Evolutionary conservation across 371 early-diverging fungal species (phyloP).

Genomic region (Haplosporangium sp.): DNA sequence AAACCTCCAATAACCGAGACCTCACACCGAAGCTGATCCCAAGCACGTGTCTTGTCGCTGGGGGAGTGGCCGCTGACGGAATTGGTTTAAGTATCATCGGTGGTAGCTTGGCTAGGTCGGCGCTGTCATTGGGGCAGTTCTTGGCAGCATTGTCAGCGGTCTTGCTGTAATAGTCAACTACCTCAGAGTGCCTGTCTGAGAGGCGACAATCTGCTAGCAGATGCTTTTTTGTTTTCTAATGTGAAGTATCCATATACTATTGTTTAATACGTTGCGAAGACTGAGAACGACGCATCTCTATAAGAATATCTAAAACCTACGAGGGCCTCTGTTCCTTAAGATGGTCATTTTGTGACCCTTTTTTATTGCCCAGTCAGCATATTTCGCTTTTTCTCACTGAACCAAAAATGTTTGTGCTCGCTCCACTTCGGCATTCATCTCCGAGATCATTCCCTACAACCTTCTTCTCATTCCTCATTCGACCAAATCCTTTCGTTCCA

Average conservation of each 20-base stretch:
- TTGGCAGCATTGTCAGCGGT: constrained; percentile 26
- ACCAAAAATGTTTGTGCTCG: constrained; percentile 9
- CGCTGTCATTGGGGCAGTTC: constrained; percentile 14
- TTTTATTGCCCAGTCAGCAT: not conserved
- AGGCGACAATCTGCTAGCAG: no score
- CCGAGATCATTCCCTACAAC: constrained; percentile 7
- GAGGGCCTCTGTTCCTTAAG: no score
- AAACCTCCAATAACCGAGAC: constrained; percentile 14
- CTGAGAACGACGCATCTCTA: no score
- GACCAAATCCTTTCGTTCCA: not conserved
- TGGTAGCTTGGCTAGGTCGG: constrained; percentile 21
- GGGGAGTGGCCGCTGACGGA: constrained; percentile 13
- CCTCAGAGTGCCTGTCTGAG: constrained; percentile 4
- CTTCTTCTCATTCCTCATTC: not conserved
- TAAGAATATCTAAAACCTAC: no score
- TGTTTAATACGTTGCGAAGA: no score
- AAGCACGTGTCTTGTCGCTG: constrained; percentile 12
- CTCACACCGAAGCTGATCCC: constrained; percentile 11
- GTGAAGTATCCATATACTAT: not conserved
- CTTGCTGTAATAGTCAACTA: constrained; percentile 5
- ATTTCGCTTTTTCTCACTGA: not conserved
- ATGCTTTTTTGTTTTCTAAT: no score
- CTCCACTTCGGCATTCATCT: constrained; percentile 26
- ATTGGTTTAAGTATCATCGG: constrained; percentile 12
- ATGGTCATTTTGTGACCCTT: not conserved